Base-by-base conservation (phyloP, 345 rosid species). In the Citrus glauca region DNA sequence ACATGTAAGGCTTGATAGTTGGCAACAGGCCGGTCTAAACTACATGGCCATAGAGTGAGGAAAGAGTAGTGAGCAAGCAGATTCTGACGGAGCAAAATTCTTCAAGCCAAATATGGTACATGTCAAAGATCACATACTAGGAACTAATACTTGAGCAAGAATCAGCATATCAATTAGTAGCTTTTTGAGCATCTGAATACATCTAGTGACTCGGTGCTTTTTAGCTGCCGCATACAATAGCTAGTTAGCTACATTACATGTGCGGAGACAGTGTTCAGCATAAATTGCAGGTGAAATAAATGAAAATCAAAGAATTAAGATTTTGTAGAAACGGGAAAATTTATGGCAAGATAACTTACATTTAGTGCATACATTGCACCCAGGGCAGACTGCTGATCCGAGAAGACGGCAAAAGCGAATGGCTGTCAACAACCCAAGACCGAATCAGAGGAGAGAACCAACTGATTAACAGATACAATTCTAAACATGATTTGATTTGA, bases 401-500 rank as follows among this genome's bases (percentile, higher is more conserved):
- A 80, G 84, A 93, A 92, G 13, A 90, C 90, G 72, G 96, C 90
- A 85, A 95, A 95, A 27, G 96, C 99, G 14, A 93, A 95, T 3
- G 97, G 94, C 96, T 95, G 86, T 69, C 73, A 77, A 69, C 35
- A 81, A 22, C 67, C 33, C 42, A 76, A 74, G 19, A 76, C 33
- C 63, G 61, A 59, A 66, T 81, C 79, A 83, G 79, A 61, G 60
- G 59, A 71, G 50, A 45, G 17, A 45, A 45, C 50, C 16, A 78
- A 55, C 59, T 42, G 60, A 40, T 74, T 20, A 30, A 77, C 19
- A 69, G 71, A 37, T 13, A 28, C 61, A n/a, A 48, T 20, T 70
- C 5, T 19, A 48, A 27, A 17, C 40, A 9, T 27, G 60, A 70
- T 19, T 48, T 48, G 6, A 48, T 19, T 2, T 32, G 17, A 30